These are phyloP conservation scores for Mycena vitilis DNA, from an alignment of 768 basidiomycete genomes.

Conservation along the genomic window DNA sequence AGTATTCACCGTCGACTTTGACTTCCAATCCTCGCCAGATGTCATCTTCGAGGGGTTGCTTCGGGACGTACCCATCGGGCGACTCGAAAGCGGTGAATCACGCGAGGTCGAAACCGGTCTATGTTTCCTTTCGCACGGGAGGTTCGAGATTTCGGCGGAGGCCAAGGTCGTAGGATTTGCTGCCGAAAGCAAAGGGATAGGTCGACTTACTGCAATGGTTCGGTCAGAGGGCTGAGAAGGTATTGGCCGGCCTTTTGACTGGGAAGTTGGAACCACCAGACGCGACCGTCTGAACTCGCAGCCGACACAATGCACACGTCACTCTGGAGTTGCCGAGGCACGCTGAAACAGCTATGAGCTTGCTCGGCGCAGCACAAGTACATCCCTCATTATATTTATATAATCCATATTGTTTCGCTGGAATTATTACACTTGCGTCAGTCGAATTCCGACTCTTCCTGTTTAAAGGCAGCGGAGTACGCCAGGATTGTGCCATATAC, in stretches of 20 bases:
- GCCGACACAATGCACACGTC: neutral
- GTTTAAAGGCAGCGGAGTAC: slow-evolving; percentile 85
- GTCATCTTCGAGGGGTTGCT: slow-evolving; percentile 77
- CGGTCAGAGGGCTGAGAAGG: slow-evolving; percentile 35
- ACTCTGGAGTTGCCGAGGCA: neutral
- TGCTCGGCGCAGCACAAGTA: slow-evolving; percentile 31
- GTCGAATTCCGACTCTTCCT: slow-evolving; percentile 87
- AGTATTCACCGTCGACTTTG: slow-evolving; percentile 64
- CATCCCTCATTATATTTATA: slow-evolving; percentile 32
- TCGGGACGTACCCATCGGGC: slow-evolving; percentile 71
- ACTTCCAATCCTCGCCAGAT: slow-evolving; percentile 70
- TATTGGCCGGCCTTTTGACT: neutral
- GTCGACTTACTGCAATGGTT: slow-evolving; percentile 54
- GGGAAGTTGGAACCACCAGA: neutral
- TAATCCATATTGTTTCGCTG: slow-evolving; percentile 25
- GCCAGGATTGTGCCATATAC: slow-evolving; percentile 93
- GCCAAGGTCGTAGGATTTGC: slow-evolving; percentile 50
- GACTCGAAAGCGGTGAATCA: slow-evolving; percentile 66
- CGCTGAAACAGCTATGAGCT: neutral
- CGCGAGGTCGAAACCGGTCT: slow-evolving; percentile 65
- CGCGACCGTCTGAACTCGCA: neutral
- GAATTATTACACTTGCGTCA: slow-evolving; percentile 44
- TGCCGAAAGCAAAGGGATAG: slow-evolving; percentile 48
- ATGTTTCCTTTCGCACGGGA: slow-evolving; percentile 80
- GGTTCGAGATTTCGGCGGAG: slow-evolving; percentile 65